Base-by-base conservation (phyloP, 495 filamentous ascomycete genomes). In the Lepraria neglecta region DNA sequence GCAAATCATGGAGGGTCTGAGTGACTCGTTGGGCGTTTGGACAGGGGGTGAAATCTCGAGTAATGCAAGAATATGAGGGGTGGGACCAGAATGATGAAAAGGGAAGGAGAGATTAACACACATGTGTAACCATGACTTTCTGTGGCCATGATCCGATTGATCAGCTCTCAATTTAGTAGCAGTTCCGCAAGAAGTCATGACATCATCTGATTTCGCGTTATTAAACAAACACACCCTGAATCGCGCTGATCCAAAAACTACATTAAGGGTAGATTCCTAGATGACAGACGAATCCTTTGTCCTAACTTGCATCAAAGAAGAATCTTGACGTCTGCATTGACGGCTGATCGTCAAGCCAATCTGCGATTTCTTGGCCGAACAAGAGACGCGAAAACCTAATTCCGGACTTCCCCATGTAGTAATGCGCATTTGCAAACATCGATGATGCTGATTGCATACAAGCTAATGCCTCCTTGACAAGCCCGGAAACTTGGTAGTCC, bases 271-370 rank as follows among this genome's bases (percentile, higher is more conserved):
- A 10, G 35, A 7, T 2, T 24, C 2, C 24, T 24, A 24, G 24
- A 54, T 54, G 30, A 54, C 33, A 2, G 1, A 54, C 10, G 35
- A 10, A 10, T 0, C 12, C 6, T 19, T 54, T 28, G 30, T 38
- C 51, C 31, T 31, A 7, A 38, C 15, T 54, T 38, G 12, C 30
- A 3, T 21, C 6, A 35, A 35, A n/a, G 9, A n/a, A n/a, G 35
- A 54, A 28, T 54, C 51, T 54, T 54, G 51, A 54, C 51, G 51
- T 54, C 30, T 54, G 30, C 21, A 30, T 54, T 35, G 35, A 38
- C 51, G 51, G n/a, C 31, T 54, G 51, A 54, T 54, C 51, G 17
- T 54, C 51, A 38, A 30, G 30, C 51, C 51, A 54, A 54, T 35
- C 51, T 54, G 30, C 28, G 28, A 54, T 54, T 14, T 54, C 51